Evolutionary conservation across 768 basidiomycete genomes (phyloP).

Genomic region (Tricholoma saponaceum): DNA sequence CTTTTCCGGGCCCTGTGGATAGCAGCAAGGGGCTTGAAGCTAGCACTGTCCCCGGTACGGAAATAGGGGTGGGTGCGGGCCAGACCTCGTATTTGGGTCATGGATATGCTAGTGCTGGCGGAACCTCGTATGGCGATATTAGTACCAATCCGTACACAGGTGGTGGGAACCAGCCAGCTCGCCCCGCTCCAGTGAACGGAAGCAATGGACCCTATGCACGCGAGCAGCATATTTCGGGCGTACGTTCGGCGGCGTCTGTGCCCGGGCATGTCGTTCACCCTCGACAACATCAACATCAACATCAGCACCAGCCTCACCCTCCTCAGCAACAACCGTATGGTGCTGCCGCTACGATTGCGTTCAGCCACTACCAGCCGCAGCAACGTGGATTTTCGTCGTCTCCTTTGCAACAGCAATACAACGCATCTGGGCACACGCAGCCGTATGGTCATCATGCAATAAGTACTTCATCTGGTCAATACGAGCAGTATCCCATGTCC

Average conservation of each 20-base stretch:
- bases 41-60: neutral
- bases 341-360: conserved; percentile 28
- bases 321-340: conserved; percentile 14
- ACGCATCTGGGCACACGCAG: conserved; percentile 14
- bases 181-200: conserved; percentile 9
- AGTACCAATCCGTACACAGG: conserved; percentile 10
- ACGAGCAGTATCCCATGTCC: conserved; percentile 9
- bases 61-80: neutral
- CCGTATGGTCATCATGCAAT: conserved; percentile 17
- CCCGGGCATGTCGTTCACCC: neutral
- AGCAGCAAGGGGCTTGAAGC: neutral
- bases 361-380: conserved; percentile 46
- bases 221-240: conserved; percentile 7
- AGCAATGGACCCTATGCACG: conserved; percentile 5
- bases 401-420: conserved; percentile 16
- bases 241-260: conserved; percentile 1
- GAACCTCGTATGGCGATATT: neutral
- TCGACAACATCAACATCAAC: conserved; percentile 10
- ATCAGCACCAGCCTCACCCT: conserved; percentile 7
- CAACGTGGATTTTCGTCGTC: conserved; percentile 32
- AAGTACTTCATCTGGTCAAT: neutral
- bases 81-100: neutral
- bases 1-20: conserved; percentile 6
- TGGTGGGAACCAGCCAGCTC: neutral
- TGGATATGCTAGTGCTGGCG: neutral